Evolutionary conservation across 2,329 filamentous ascomycete genomes (phyloP).

Genomic region (Colletotrichum sp.): DNA sequence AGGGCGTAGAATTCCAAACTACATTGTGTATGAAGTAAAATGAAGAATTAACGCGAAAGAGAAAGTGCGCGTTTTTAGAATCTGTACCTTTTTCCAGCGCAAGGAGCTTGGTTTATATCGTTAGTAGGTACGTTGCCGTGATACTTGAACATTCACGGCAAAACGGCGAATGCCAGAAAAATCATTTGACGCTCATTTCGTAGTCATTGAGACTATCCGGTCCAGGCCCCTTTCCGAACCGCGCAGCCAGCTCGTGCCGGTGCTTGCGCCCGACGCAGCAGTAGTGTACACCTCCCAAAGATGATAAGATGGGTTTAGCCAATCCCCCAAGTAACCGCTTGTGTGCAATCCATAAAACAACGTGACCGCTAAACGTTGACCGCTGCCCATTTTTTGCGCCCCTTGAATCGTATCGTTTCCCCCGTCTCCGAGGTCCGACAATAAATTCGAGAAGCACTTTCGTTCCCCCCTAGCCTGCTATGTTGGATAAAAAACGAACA

Average conservation of each 20-base stretch:
- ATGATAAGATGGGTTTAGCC: slow-evolving; percentile 11
- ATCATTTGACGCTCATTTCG: slow-evolving; percentile 5
- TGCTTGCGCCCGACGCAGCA: slow-evolving; percentile 2
- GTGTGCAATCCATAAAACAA: slow-evolving; percentile 19
- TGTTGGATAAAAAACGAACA: slow-evolving; percentile 8
- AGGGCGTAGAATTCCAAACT: slow-evolving; percentile 30
- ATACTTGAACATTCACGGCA: neutral
- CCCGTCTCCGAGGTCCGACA: slow-evolving; percentile 10
- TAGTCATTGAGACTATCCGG: slow-evolving; percentile 21
- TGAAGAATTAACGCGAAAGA: neutral
- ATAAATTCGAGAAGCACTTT: neutral
- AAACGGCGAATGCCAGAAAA: neutral
- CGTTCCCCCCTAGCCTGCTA: slow-evolving; percentile 3
- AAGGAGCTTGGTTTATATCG: neutral
- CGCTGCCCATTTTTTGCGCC: slow-evolving; percentile 12
- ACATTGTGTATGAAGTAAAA: neutral
- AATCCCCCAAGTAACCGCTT: slow-evolving; percentile 11
- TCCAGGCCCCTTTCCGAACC: neutral
- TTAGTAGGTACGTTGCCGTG: neutral
- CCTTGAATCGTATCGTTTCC: neutral
- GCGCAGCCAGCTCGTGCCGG: neutral
- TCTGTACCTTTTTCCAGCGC: neutral
- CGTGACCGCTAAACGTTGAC: slow-evolving; percentile 21
- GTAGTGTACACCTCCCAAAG: slow-evolving; percentile 20
- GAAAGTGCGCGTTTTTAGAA: neutral